Evolutionary conservation across 2,329 filamentous ascomycete species (phyloP), one percentile per base, ranked within the genome.

Genomic region (Diaporthe citri): DNA sequence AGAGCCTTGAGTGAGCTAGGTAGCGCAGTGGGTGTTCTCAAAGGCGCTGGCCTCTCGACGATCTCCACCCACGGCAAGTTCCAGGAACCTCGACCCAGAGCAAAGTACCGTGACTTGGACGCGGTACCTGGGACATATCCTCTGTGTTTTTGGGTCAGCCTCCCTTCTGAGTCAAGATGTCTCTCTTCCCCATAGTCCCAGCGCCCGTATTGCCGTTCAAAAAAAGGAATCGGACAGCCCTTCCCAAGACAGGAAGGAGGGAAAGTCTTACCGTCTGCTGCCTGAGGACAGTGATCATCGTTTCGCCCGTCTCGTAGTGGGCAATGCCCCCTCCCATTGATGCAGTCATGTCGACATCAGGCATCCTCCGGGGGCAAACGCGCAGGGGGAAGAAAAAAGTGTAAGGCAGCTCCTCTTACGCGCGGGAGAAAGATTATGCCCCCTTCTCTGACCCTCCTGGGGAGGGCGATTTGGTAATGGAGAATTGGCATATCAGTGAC

Each of bases 161-260:
- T 59, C 28, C 52, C 41, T 71, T 60, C 69, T 62, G 70, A 72
- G 56, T 72, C 70, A 59, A 71, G 6, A 36, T 72, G 70, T 72
- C 43, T 60, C 56, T 72, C 43, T 31, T 71, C 69, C 55, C 34
- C 70, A 41, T 36, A 59, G 25, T 64, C 60, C 25, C 60, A 34
- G 39, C 17, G 39, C 25, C 43, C 62, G 62, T 51, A 67, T 52
- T 67, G 43, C 22, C 62, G 20, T 67, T 31, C 62, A n/a, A 51
- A 51, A 51, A 46, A 52, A 20, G 59, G 22, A 67, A 36, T 39
- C 62, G 31, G 46, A 52, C 31, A 52, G 46, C 46, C 22, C 36
- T 39, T 36, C 62, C 62, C 62, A 67, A 39, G 39, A 48, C 56
- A 74, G 57, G 67, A 71, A 34, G 43, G 43, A 67, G 57, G 57